These are phyloP conservation scores for Hevea brasiliensis DNA, from an alignment of 345 rosid genomes.

Conservation along the genomic window DNA sequence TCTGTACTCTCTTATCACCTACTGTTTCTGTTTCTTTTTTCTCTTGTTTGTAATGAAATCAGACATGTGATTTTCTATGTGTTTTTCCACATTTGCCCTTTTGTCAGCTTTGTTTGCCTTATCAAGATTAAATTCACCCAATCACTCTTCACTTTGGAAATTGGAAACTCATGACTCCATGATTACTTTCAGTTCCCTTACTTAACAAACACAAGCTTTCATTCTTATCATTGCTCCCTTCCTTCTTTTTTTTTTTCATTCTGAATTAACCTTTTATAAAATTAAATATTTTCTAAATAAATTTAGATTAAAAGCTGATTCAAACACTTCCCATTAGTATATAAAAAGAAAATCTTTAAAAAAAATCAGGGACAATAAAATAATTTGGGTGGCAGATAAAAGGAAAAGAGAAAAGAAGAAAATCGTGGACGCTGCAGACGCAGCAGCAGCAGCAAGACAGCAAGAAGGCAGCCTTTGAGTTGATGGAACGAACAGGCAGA, in stretches of 20 bases:
- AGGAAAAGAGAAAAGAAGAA: too few relatives aligned
- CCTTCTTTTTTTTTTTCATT: too few relatives aligned
- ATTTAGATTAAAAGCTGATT: too few relatives aligned
- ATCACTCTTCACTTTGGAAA: neutral
- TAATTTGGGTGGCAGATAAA: too few relatives aligned
- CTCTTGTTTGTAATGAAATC: neutral
- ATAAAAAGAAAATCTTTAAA: too few relatives aligned
- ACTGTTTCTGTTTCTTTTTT: neutral
- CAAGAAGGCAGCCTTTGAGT: constrained; percentile 6
- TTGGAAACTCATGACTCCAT: constrained; percentile 16
- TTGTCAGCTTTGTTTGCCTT: constrained; percentile 18
- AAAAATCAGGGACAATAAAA: too few relatives aligned
- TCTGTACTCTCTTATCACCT: constrained; percentile 27
- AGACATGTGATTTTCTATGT: constrained; percentile 19
- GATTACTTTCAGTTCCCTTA: neutral
- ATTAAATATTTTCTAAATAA: too few relatives aligned
- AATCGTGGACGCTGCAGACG: too few relatives aligned
- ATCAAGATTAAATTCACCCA: constrained; percentile 1
- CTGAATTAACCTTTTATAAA: too few relatives aligned
- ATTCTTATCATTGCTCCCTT: neutral
- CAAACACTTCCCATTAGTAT: too few relatives aligned
- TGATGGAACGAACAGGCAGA: constrained; percentile 29
- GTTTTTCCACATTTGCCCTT: constrained; percentile 13
- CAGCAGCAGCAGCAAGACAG: neutral
- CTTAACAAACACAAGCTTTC: neutral